A percentile compares a stretch with the other conserved stretches of the same genome.
Conservation (phyloP, 2,329 filamentous ascomycete species). For the Trichoderma sp. region DNA sequence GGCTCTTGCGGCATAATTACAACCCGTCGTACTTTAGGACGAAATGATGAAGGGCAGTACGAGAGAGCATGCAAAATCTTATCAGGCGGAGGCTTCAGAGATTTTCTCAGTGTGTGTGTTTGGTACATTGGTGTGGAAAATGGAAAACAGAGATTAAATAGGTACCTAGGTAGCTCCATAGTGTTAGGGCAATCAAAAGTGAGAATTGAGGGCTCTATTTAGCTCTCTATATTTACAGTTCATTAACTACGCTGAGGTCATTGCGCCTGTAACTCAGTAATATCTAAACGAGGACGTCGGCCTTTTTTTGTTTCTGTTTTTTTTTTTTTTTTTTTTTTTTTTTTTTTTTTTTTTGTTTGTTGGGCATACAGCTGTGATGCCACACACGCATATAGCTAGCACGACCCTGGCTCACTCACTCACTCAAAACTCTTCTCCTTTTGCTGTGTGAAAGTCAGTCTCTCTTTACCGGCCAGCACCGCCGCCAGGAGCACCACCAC, state of each 20-base stretch:
- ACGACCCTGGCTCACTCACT: neutral
- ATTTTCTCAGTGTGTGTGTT: neutral
- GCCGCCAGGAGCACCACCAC: constrained; percentile 20
- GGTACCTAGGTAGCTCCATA: neutral
- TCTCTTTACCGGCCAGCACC: constrained; percentile 30
- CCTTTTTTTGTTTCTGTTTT: neutral
- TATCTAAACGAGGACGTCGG: constrained; percentile 9
- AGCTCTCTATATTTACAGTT: constrained; percentile 19
- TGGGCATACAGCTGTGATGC: constrained; percentile 3
- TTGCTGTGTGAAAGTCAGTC: neutral
- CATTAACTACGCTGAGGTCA: constrained; percentile 20
- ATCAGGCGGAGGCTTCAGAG: neutral
- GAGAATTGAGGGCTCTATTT: constrained; percentile 13
- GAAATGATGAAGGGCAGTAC: neutral
- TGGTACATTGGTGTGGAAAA: neutral
- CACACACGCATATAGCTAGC: neutral
- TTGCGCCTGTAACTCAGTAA: constrained; percentile 10
- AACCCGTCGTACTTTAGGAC: neutral
- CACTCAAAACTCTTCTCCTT: neutral
- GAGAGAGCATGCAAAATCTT: neutral
- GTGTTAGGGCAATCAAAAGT: neutral
- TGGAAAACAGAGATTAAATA: neutral
- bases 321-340: neutral
- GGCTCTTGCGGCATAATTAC: neutral
- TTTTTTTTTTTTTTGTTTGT: neutral